Evolutionary conservation across 106 monocot genomes (phyloP), one percentile per base, ranked within the genome.

Genomic region (Triglochin maritima): DNA sequence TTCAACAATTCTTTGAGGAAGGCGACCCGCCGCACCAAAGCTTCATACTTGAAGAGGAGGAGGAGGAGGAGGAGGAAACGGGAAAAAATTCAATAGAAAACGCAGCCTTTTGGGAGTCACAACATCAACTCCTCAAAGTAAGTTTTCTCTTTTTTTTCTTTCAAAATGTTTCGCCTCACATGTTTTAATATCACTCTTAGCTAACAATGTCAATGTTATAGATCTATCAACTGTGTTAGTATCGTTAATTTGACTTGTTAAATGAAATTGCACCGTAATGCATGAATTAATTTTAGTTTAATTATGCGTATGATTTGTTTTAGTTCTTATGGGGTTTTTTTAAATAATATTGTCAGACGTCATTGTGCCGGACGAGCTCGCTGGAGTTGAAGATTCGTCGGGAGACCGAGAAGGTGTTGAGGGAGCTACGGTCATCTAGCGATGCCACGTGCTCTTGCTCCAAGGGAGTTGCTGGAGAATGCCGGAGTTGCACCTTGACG

Each of bases 61-160:
- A 41, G 14, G 48, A 17, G 9, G 63, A 63, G 4, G 68, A 66
- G 17, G 64, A 46, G 11, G 42, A 29, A 12, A 17, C 45, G n/a
- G 12, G 46, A 10, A 4, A 3, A 50, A 51, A 10, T 45, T 9
- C 57, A 3, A 69, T 44, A 2, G 71, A 78, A 57, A 61, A 56
- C 17, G 81, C 47, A 47, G 81, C 79, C 15, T 88, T 88, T 69
- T 93, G 88, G 88, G 78, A 86, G 44, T 45, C 68, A 3, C 88
- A 93, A 46, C 74, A 75, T 29, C 71, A 75, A 76, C 79, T 81
- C 10, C 81, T 93, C 10, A 62, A 83, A 17, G 92, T 93, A 74
- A 63, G 73, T 12, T 13, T 2, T 7, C 8, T 50, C 50, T 5
- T 7, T 50, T 8, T 4, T 7, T 50, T 10, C 50, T 10, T 50